Conservation (phyloP, 495 filamentous ascomycete species). For the Aspergillus diversus region DNA sequence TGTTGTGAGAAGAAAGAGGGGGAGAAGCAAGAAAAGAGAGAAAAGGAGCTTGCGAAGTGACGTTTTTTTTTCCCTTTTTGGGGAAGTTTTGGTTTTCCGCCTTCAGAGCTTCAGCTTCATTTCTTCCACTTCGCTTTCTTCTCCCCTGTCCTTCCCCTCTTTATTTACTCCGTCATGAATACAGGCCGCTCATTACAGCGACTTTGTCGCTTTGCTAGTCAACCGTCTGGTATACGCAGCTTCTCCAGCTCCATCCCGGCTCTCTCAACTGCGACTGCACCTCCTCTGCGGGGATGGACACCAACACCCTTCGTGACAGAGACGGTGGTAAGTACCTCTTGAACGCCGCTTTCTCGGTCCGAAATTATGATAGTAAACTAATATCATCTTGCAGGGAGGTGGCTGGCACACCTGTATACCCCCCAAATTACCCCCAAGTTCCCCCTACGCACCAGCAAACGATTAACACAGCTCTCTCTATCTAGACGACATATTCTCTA, state of each 20-base stretch:
- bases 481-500: slow-evolving; percentile 82
- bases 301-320: slow-evolving; percentile 78
- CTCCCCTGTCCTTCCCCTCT: slow-evolving; percentile 2
- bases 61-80: slow-evolving; percentile 6
- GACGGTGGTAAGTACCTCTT: slow-evolving; percentile 68
- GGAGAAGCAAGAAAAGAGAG: slow-evolving; percentile 13
- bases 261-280: slow-evolving; percentile 33
- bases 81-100: slow-evolving; percentile 5
- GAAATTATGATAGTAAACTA: slow-evolving; percentile 31
- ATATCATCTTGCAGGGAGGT: slow-evolving; percentile 61
- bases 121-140: slow-evolving; percentile 6
- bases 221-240: slow-evolving; percentile 27
- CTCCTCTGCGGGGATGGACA: slow-evolving; percentile 57
- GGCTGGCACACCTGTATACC: slow-evolving; percentile 86
- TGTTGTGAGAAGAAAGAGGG: not conserved
- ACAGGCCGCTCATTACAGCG: slow-evolving; percentile 29
- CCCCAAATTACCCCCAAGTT: not conserved
- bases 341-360: not conserved
- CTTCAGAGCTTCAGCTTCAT: slow-evolving; percentile 9
- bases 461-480: slow-evolving; percentile 23
- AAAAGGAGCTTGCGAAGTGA: slow-evolving; percentile 13
- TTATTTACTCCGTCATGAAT: slow-evolving; percentile 19
- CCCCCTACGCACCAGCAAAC: slow-evolving; percentile 9
- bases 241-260: slow-evolving; percentile 40
- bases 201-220: slow-evolving; percentile 28